Evolutionary conservation across 345 rosid species (phyloP).

Genomic region (Boechera stricta): DNA sequence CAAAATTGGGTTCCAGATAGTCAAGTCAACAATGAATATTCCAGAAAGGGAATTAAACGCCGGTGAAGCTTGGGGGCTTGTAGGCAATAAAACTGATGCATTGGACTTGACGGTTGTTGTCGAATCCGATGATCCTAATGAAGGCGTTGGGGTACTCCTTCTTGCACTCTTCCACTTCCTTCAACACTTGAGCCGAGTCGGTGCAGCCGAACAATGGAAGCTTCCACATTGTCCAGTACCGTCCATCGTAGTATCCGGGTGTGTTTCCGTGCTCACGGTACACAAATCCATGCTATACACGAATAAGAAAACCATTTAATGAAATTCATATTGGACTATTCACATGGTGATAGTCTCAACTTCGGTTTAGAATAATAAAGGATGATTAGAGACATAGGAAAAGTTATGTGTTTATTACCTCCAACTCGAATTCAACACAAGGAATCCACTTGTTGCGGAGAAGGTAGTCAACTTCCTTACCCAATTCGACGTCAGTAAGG

Average conservation of each 20-base stretch:
- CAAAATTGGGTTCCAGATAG: not conserved
- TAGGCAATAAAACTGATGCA: slow-evolving; percentile 51
- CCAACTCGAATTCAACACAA: slow-evolving; percentile 66
- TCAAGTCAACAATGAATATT: not conserved
- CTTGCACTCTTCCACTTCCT: slow-evolving; percentile 48
- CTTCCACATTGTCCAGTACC: slow-evolving; percentile 54
- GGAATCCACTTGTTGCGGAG: slow-evolving; percentile 67
- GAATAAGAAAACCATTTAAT: not conserved
- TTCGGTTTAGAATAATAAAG: not conserved
- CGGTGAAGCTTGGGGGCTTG: slow-evolving; percentile 50
- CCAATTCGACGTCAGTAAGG: slow-evolving; percentile 39
- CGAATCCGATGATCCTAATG: slow-evolving; percentile 49
- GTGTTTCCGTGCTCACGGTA: slow-evolving; percentile 48
- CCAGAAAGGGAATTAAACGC: slow-evolving; percentile 13
- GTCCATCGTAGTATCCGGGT: slow-evolving; percentile 48
- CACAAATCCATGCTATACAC: slow-evolving; percentile 44
- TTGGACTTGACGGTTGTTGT: slow-evolving; percentile 50
- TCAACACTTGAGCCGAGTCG: slow-evolving; percentile 47
- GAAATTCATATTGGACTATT: not conserved
- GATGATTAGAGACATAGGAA: not conserved
- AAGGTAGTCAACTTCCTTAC: slow-evolving; percentile 62
- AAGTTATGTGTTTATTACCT: slow-evolving; percentile 32
- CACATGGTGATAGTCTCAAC: not conserved
- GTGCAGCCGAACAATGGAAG: slow-evolving; percentile 50
- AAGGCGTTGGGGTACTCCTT: slow-evolving; percentile 44